phyloP scores from a whole-genome alignment of 306 rosid species.

The Dalbergia oliveri region DNA sequence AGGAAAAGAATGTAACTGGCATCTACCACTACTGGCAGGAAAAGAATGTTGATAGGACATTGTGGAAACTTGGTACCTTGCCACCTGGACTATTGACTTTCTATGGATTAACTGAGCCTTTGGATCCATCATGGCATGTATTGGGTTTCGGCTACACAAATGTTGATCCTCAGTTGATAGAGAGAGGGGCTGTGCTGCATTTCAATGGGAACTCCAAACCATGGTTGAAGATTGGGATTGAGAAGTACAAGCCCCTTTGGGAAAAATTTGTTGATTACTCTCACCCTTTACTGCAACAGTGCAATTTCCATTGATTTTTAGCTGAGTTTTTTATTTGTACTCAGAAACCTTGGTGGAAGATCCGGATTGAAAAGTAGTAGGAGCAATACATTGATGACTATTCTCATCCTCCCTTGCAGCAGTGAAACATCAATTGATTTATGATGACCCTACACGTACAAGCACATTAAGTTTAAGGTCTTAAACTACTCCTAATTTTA shows the following conservation, averaged over 20 bases:
- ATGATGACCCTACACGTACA: slow-evolving; percentile 39
- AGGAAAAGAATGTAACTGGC: slow-evolving; percentile 90
- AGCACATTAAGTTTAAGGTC: slow-evolving; percentile 41
- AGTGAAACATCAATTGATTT: slow-evolving; percentile 58
- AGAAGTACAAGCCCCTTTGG: slow-evolving; percentile 91
- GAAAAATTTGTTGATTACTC: slow-evolving; percentile 79
- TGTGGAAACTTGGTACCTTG: slow-evolving; percentile 95
- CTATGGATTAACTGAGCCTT: slow-evolving; percentile 85
- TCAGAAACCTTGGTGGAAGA: slow-evolving; percentile 67
- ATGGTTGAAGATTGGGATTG: slow-evolving; percentile 92
- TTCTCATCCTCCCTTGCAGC: slow-evolving; percentile 53
- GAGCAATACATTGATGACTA: slow-evolving; percentile 51
- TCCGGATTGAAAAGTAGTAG: slow-evolving; percentile 60
- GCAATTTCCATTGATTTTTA: slow-evolving; percentile 73
- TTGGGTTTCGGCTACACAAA: slow-evolving; percentile 89
- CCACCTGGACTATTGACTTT: slow-evolving; percentile 91
- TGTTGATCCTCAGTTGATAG: slow-evolving; percentile 76
- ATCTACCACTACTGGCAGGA: slow-evolving; percentile 96
- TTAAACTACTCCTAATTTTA: slow-evolving; percentile 25
- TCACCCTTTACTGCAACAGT: slow-evolving; percentile 72
- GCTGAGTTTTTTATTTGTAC: slow-evolving; percentile 53
- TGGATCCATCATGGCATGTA: slow-evolving; percentile 86
- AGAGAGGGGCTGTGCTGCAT: slow-evolving; percentile 86
- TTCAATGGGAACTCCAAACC: slow-evolving; percentile 95
- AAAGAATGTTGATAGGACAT: slow-evolving; percentile 77